Conservation (phyloP, 176 grass and related monocot species). For the Luzula sylvatica region DNA sequence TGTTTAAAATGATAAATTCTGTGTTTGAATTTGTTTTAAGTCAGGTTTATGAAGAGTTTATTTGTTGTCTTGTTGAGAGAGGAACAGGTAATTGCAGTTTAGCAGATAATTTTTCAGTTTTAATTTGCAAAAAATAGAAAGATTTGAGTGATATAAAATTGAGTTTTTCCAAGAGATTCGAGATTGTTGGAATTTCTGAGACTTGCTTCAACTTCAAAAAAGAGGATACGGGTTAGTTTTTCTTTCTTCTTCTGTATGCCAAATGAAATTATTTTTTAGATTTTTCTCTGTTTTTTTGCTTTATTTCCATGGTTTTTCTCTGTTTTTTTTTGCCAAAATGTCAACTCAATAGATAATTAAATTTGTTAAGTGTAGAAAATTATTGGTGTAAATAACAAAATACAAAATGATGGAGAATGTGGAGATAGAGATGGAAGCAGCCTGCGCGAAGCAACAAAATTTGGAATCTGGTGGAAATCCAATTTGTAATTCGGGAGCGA, state of each 20-base stretch:
- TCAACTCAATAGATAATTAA: too few species aligned
- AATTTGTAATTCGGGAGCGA: constrained; percentile 1
- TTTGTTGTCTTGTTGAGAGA: background rate
- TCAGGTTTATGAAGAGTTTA: too few species aligned
- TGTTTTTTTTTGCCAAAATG: too few species aligned
- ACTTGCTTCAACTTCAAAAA: background rate
- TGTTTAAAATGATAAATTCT: too few species aligned
- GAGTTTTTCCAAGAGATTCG: too few species aligned
- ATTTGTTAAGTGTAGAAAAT: background rate
- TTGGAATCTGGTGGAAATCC: background rate
- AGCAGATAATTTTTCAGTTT: constrained; percentile 3
- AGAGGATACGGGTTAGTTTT: background rate
- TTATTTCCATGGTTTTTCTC: too few species aligned
- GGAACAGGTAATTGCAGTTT: background rate
- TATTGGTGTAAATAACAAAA: background rate
- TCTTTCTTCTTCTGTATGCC: too few species aligned
- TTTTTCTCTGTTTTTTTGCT: too few species aligned
- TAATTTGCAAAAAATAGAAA: background rate
- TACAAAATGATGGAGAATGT: background rate
- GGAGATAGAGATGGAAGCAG: constrained; percentile 4
- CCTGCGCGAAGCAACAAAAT: background rate
- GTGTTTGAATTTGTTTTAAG: too few species aligned
- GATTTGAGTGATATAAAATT: too few species aligned
- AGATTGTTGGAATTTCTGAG: background rate
- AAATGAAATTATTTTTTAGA: too few species aligned